Base-by-base conservation (phyloP, 1,284 basidiomycete genomes). In the Pisolithus thermaeus region DNA sequence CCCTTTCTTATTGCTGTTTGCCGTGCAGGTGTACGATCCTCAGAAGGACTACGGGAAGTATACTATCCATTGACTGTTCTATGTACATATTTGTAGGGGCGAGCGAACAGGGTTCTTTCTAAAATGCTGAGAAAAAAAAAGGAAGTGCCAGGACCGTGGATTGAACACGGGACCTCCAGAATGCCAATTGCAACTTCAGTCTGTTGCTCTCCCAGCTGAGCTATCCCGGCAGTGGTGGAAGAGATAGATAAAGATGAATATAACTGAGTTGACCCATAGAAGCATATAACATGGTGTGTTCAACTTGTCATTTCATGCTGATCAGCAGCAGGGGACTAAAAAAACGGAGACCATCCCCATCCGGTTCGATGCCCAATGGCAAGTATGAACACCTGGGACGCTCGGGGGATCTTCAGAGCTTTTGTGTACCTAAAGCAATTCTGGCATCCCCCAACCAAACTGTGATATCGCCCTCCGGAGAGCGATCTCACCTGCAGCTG, bases 41-140 rank as follows among this genome's bases (percentile, higher is more conserved):
- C 89, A 93, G 73, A 94, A 89, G 75, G 84, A 81, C 56, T 95
- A 95, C 58, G 91, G 92, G 25, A 85, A 90, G 58, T 95, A 95
- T 61, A 90, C 87, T 7, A 88, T 91, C 61, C 81, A 84, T 38
- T 84, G 60, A 70, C 25, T 23, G n/a, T 30, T 11, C 32, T 35
- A 35, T 14, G 32, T 35, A 35, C 32, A 14, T 14, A 14, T 14
- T 30, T 14, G 32, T 14, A 14, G 12, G 12, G 5, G 2, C 5
- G 5, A 35, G 4, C 32, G 12, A 16, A 5, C 14, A 16, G 11
- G 6, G 32, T 35, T 11, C 4, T 35, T 27, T 27, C 25, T n/a
- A 38, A 53, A 54, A 49, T 25, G 25, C 12, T 5, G 6, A 1
- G 16, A 30, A 58, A 57, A 62, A 61, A 4, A 48, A 27, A 27